Conservation (phyloP, 2,329 filamentous ascomycete species). For the Hirsutella thompsonii region DNA sequence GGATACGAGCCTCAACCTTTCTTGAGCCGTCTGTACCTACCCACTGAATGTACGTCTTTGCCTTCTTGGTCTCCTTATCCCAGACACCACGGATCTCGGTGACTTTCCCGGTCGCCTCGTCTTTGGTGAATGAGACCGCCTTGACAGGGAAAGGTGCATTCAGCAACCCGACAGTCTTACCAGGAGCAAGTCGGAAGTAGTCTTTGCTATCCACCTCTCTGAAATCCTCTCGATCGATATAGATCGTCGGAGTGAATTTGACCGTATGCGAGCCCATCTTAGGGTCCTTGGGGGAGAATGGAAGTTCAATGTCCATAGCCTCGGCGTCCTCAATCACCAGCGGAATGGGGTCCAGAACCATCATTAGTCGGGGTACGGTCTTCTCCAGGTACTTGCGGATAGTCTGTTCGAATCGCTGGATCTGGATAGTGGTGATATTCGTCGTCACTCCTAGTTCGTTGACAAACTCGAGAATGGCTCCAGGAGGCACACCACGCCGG, state of each 20-base stretch:
- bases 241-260: slow-evolving; percentile 62
- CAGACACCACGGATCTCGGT: slow-evolving; percentile 50
- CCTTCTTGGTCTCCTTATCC: slow-evolving; percentile 57
- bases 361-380: slow-evolving; percentile 78
- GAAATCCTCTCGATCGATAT: slow-evolving; percentile 77
- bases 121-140: slow-evolving; percentile 56
- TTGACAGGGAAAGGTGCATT: slow-evolving; percentile 60
- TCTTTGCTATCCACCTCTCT: slow-evolving; percentile 60
- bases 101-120: slow-evolving; percentile 49
- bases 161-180: slow-evolving; percentile 63
- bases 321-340: slow-evolving; percentile 72
- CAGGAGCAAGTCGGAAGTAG: slow-evolving; percentile 70
- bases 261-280: slow-evolving; percentile 48
- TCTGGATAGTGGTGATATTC: slow-evolving; percentile 64
- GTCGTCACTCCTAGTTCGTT: slow-evolving; percentile 88
- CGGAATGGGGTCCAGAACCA: slow-evolving; percentile 74
- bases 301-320: slow-evolving; percentile 48
- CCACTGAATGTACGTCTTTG: slow-evolving; percentile 87
- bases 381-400: slow-evolving; percentile 78
- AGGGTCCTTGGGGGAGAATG: slow-evolving; percentile 74
- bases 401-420: slow-evolving; percentile 70
- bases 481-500: slow-evolving; percentile 74
- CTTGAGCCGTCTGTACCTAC: slow-evolving; percentile 53
- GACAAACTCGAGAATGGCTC: slow-evolving; percentile 79
- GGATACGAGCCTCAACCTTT: slow-evolving; percentile 63